Evolutionary conservation across 2,329 filamentous ascomycete genomes (phyloP).

Genomic region (Hypoxylon sp.): DNA sequence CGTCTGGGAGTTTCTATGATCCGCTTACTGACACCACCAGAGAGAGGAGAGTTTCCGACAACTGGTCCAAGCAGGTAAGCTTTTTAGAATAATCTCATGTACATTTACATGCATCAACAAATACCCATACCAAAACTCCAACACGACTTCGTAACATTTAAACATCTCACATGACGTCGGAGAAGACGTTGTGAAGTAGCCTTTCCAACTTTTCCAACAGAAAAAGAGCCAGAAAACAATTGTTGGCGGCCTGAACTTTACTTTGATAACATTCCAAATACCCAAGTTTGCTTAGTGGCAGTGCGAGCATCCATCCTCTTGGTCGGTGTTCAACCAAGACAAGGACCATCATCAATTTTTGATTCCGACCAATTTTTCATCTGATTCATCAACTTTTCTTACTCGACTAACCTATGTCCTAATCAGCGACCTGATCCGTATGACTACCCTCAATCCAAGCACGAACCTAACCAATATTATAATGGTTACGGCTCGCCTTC

Average conservation of each 20-base stretch:
- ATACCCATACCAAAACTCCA: constrained; percentile 13
- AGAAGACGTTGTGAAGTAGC: background rate
- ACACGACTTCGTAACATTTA: constrained; percentile 25
- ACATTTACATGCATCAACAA: constrained; percentile 10
- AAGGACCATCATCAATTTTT: constrained; percentile 42
- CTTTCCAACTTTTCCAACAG: constrained; percentile 14
- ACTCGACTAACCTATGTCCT: constrained; percentile 23
- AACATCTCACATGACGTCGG: constrained; percentile 13
- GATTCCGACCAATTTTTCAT: constrained; percentile 26
- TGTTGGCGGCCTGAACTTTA: constrained; percentile 10
- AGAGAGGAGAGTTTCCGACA: constrained; percentile 57
- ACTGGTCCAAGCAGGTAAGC: constrained; percentile 55
- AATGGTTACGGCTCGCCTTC: constrained; percentile 54
- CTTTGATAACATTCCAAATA: constrained; percentile 26
- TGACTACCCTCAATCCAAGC: constrained; percentile 49
- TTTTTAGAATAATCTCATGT: constrained; percentile 32
- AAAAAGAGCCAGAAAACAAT: constrained; percentile 17
- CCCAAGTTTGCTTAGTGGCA: constrained; percentile 44
- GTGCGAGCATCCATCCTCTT: constrained; percentile 31
- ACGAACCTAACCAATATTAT: constrained; percentile 55
- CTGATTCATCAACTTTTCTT: constrained; percentile 14
- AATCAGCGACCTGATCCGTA: constrained; percentile 62
- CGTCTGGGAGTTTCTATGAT: constrained; percentile 61
- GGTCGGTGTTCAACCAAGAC: constrained; percentile 30
- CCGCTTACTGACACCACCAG: constrained; percentile 61